Base-by-base conservation (phyloP, 495 filamentous ascomycete genomes). In the Penicillium flavigenum region DNA sequence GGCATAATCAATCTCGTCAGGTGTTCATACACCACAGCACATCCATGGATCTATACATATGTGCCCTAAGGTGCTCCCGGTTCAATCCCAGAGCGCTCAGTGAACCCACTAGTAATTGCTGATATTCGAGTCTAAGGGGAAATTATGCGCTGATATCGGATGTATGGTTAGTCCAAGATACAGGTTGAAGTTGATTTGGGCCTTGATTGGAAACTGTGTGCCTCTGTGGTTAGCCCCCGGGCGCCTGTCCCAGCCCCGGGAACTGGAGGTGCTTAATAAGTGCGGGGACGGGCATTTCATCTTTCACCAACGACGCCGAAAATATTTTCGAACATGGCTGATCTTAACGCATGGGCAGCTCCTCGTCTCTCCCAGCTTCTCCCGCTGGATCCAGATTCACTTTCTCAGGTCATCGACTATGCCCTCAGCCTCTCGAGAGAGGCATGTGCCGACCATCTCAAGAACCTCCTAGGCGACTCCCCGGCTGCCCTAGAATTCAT, bases 401-500 rank as follows among this genome's bases (percentile, higher is more conserved):
- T 97, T 27, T 81, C 83, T 57, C 88, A 97, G 66, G 82, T 96
- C 41, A 73, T 96, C 50, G 84, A 89, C 4, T 95, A 96, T 69
- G 84, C 90, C 3, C 76, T 84, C 20, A 85, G 82, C 12, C 76
- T 88, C 1, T 84, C 90, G 29, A 90, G 87, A 63, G 76, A 85
- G 38, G 86, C 86, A 56, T 89, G 89, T 17, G 88, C 85, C 26
- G 85, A 90, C 20, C 88, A 97, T 69, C 87, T 98, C 58, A 89
- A 87, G 70, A 89, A 90, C 69, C 78, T 98, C 31, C 83, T 98
- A 2, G 94, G 92, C 45, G 90, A 96, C 68, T 90, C 90, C 6
- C 83, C 91, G 14, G 85, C 88, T 58, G 86, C 88, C 1, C 72
- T 97, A 57, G 91, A 96, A 57, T 98, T 98, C 69, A 96, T 98